Evolutionary conservation across 495 filamentous ascomycete genomes (phyloP), one percentile per base, ranked within the genome.

Genomic region (Hypoxylon perforatum): DNA sequence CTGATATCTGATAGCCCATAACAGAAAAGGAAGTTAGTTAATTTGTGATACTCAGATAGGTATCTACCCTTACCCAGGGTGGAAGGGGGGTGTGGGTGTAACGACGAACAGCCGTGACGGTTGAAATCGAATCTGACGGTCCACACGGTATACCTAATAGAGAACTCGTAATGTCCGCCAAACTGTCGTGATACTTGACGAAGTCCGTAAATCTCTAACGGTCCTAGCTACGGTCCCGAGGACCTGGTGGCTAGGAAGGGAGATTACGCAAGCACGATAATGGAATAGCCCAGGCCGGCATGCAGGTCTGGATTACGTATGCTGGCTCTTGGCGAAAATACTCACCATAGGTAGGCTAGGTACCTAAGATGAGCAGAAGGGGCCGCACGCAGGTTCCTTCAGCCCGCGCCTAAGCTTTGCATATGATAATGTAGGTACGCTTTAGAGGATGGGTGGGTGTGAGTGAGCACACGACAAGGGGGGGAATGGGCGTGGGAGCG

Each of bases 171-270:
- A 59, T 17, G 19, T 12, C 35, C 42, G 10, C 35, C 21, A 59
- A 59, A 68, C 65, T 63, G 65, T 68, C 11, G 9, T n/a, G n/a
- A 63, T 45, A 68, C 59, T 67, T 61, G 51, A 23, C n/a, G 9
- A 5, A 10, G n/a, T 67, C 57, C 64, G 64, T 67, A 67, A 62
- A 12, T 22, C 14, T 58, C 38, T 53, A 1, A 44, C 46, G 39
- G 51, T 39, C 48, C 21, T 2, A 17, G 22, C 11, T 18, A 44
- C 57, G 58, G 53, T 53, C 57, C 64, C 64, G 64, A 67, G 57
- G 33, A 23, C 17, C 48, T 54, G 48, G 53, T 42, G 57, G 17
- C 23, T 3, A 54, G 18, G 17, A 41, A 41, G 4, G 33, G 38
- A 38, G 53, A 67, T 68, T 63, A 63, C 54, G 65, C 65, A 63